Conservation (phyloP, 2,329 filamentous ascomycete species). For the Aspergillus nomiae region DNA sequence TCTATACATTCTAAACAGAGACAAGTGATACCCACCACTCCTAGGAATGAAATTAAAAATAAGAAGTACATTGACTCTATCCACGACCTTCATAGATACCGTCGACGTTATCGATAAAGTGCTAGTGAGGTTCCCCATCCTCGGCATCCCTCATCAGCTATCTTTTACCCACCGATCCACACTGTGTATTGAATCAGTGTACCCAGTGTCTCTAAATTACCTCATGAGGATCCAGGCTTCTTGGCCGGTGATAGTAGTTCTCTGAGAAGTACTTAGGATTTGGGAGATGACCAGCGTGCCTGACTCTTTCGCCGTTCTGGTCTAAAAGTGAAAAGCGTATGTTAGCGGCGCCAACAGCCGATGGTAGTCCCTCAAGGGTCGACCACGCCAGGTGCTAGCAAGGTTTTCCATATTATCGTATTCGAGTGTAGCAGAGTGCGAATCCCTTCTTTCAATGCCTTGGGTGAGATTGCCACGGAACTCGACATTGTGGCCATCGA, state of each 20-base stretch:
- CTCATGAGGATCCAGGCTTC: background rate
- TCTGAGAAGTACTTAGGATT: background rate
- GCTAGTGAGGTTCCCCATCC: too few relatives aligned
- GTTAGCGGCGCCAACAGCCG: background rate
- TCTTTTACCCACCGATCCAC: too few relatives aligned
- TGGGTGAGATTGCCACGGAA: background rate
- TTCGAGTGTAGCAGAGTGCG: background rate
- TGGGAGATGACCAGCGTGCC: background rate
- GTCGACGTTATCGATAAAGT: too few relatives aligned
- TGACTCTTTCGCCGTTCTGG: background rate
- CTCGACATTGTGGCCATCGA: background rate
- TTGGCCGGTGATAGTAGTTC: background rate
- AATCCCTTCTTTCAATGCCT: background rate
- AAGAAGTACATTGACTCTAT: too few relatives aligned
- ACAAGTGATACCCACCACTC: too few relatives aligned
- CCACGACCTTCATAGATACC: too few relatives aligned
- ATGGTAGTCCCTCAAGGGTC: background rate
- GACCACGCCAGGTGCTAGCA: background rate
- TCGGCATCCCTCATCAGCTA: too few relatives aligned
- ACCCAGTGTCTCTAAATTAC: too few relatives aligned
- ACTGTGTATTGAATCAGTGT: too few relatives aligned
- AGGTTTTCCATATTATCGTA: background rate
- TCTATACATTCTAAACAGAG: too few relatives aligned
- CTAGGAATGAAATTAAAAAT: too few relatives aligned
- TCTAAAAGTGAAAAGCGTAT: background rate